Evolutionary conservation across 306 rosid genomes (phyloP).

Genomic region (Trifolium pratense): DNA sequence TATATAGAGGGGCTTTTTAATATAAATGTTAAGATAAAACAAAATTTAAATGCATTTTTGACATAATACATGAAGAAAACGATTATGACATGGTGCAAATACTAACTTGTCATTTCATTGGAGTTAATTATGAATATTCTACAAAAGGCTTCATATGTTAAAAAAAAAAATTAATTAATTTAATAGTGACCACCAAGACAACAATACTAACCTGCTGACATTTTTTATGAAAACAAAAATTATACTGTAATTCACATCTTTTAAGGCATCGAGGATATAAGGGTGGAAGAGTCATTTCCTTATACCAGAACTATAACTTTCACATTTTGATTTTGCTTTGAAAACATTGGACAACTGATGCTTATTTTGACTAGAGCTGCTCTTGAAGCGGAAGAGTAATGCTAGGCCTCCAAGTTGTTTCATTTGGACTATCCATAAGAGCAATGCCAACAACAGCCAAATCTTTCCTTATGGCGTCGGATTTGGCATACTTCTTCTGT

Average conservation of each 20-base stretch:
- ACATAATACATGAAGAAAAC: too few relatives aligned
- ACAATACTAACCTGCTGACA: too few relatives aligned
- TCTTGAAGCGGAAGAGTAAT: slow-evolving; percentile 81
- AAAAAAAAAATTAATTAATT: not conserved
- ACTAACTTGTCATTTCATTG: not conserved
- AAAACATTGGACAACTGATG: slow-evolving; percentile 23
- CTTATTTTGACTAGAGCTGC: slow-evolving; percentile 37
- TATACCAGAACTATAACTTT: not conserved
- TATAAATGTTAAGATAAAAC: too few relatives aligned
- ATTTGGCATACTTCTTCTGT: slow-evolving; percentile 78
- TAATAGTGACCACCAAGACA: not conserved
- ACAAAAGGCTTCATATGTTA: not conserved
- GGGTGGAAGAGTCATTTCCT: not conserved
- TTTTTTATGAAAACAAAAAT: too few relatives aligned
- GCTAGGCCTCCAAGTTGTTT: slow-evolving; percentile 91
- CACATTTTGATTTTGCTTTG: slow-evolving; percentile 29
- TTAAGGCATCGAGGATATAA: too few relatives aligned
- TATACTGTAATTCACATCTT: too few relatives aligned
- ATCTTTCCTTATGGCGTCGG: slow-evolving; percentile 76
- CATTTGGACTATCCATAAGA: slow-evolving; percentile 88
- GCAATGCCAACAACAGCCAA: slow-evolving; percentile 77
- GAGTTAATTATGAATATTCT: not conserved
- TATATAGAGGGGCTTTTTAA: too few relatives aligned
- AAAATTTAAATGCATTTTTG: too few relatives aligned
- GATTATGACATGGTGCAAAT: not conserved